Evolutionary conservation across 345 rosid genomes (phyloP), one percentile per base, ranked within the genome.

Genomic region (Psidium friedrichsthalianum): DNA sequence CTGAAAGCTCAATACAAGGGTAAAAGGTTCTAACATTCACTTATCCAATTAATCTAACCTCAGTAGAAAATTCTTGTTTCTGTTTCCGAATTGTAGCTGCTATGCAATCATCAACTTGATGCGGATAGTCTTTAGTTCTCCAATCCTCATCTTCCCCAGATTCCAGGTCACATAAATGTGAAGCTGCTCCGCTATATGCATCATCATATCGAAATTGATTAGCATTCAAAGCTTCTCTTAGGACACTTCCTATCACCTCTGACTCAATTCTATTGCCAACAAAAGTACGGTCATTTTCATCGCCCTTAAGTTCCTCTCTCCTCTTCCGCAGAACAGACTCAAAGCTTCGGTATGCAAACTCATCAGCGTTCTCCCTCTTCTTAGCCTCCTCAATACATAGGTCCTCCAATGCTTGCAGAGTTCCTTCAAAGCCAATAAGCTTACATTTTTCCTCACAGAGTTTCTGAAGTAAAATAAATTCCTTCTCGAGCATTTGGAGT

Each of bases 381-480:
- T 95, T 93, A 84, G 94, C 92, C 93, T 95, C 98, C 88, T 96
- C 95, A 86, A 93, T 92, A 87, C 98, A 94, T 57, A 93, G 95
- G 89, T 92, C 93, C 90, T 97, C 98, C 85, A 96, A 87, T 82
- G 92, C 89, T 90, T 95, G 98, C 94, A 97, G 88, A 56, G 96
- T 95, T 90, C 93, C 97, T 90, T 95, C 96, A 54, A 93, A 95
- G 90, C 93, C 93, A 87, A 97, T 87, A 87, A 91, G 96, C 83
- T 94, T 94, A 86, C 91, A 90, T 90, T 97, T 97, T 86, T 94
- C 93, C 90, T 96, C 98, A 74, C 97, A 95, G 52, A 97, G 93
- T 90, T 87, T 92, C 91, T 95, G 95, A 83, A 97, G 91, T 87
- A 92, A 92, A 92, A 86, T 86, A 89, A 92, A 91, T 87, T 96